Evolutionary conservation across 208 protist species (phyloP).

Genomic region (Leishmania tarentolae): DNA sequence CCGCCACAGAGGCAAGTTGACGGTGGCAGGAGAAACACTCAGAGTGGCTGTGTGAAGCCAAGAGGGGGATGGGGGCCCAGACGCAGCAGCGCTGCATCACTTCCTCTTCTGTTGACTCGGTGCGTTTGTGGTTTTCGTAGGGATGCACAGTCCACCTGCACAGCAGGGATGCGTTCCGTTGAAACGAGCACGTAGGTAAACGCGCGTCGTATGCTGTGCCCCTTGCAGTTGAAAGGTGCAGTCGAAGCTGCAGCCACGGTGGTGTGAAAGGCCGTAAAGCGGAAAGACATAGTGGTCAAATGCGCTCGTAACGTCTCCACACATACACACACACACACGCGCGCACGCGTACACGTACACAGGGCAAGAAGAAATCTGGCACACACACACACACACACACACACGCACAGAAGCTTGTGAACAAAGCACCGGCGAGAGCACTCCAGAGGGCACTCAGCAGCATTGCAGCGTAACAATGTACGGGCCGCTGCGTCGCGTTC

Average conservation of each 20-base stretch:
- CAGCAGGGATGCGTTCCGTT: neutral
- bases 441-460: neutral
- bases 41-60: neutral
- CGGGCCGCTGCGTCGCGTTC: neutral
- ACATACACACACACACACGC: neutral
- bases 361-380: too few species aligned
- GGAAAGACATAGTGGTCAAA: neutral
- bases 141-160: neutral
- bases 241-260: neutral
- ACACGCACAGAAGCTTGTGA: neutral
- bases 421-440: neutral
- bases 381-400: neutral
- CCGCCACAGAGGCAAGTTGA: neutral
- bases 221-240: neutral
- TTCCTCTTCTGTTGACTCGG: neutral
- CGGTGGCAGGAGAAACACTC: neutral
- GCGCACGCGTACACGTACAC: neutral
- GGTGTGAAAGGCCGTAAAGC: neutral
- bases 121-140: neutral
- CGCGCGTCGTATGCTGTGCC: neutral
- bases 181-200: neutral
- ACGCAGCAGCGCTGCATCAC: neutral
- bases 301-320: neutral
- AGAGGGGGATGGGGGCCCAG: neutral
- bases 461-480: neutral